Conservation (phyloP, 805 yeast genomes). For the Ogataea corticis region DNA sequence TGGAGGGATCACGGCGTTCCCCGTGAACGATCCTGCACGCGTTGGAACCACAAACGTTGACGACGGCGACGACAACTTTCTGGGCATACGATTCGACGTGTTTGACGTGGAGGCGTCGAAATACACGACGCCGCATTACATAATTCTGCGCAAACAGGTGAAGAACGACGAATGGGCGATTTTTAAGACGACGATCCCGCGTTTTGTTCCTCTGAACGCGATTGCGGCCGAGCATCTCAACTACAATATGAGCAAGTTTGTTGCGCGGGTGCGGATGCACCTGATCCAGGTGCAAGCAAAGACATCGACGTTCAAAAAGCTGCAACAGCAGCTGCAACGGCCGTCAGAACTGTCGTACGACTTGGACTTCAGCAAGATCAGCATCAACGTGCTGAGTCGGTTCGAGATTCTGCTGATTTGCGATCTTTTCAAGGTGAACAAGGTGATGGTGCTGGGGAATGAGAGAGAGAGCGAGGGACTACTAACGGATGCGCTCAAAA, state of each 20-base stretch:
- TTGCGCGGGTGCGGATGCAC: slow-evolving; percentile 24
- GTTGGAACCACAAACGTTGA: slow-evolving; percentile 9
- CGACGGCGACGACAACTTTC: slow-evolving; percentile 25
- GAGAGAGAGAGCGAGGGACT: slow-evolving; percentile 8
- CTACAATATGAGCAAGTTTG: slow-evolving; percentile 27
- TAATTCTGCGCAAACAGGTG: slow-evolving; percentile 36
- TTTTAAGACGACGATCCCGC: slow-evolving; percentile 38
- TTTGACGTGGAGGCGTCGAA: slow-evolving; percentile 30
- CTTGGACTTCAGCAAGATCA: slow-evolving; percentile 30
- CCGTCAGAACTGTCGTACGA: slow-evolving; percentile 27
- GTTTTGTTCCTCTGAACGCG: slow-evolving; percentile 29
- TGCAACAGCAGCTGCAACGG: slow-evolving; percentile 14
- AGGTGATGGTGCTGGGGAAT: slow-evolving; percentile 18
- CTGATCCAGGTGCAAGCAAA: slow-evolving; percentile 28
- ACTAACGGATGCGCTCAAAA: slow-evolving; percentile 4
- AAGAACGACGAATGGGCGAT: slow-evolving; percentile 33
- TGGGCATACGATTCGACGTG: slow-evolving; percentile 55
- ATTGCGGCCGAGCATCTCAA: slow-evolving; percentile 29
- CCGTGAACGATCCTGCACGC: slow-evolving; percentile 40
- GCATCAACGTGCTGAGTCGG: slow-evolving; percentile 18
- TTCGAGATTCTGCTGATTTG: slow-evolving; percentile 26
- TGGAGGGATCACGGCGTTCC: slow-evolving; percentile 53
- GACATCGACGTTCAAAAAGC: slow-evolving; percentile 13
- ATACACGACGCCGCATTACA: slow-evolving; percentile 47
- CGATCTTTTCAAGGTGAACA: slow-evolving; percentile 20